phyloP scores from a whole-genome alignment of 164 flowering plant species.

The Kalanchoe fedtschenkoi region DNA sequence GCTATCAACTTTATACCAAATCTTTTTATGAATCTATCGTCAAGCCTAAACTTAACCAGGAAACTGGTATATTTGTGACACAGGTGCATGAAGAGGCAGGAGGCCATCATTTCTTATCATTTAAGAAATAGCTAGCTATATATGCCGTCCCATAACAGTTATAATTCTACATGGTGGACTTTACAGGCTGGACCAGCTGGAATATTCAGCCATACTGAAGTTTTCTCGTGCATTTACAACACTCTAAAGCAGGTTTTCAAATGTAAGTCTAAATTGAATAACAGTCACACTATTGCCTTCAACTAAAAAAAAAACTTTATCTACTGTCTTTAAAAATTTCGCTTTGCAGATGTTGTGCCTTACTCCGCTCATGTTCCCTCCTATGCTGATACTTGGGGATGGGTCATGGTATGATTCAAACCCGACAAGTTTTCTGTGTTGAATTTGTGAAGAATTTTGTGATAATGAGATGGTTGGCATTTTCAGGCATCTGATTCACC shows the following conservation, averaged over 20 bases:
- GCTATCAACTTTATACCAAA: constrained; percentile 90
- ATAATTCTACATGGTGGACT: background rate
- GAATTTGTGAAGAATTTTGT: background rate
- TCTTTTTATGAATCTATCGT: constrained; percentile 69
- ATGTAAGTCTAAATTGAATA: constrained; percentile 31
- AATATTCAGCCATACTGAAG: constrained; percentile 75
- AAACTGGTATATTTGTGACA: constrained; percentile 71
- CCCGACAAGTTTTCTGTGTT: background rate
- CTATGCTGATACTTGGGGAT: constrained; percentile 96
- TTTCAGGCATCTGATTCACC: constrained; percentile 78
- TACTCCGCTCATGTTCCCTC: constrained; percentile 91
- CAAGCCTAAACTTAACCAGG: constrained; percentile 57
- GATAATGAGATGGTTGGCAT: background rate
- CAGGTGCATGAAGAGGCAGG: constrained; percentile 35
- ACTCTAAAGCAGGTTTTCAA: constrained; percentile 81
- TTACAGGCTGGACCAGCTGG: constrained; percentile 95
- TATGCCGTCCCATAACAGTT: background rate
- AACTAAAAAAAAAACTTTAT: too few species aligned
- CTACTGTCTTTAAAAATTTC: background rate
- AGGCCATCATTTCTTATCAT: background rate
- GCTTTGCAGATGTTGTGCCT: constrained; percentile 80
- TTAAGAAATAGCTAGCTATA: background rate
- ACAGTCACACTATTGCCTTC: background rate
- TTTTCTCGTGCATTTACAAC: constrained; percentile 87
- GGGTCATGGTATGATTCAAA: constrained; percentile 66